Conservation (phyloP, 768 basidiomycete species). For the Hypholoma fasciculare region DNA sequence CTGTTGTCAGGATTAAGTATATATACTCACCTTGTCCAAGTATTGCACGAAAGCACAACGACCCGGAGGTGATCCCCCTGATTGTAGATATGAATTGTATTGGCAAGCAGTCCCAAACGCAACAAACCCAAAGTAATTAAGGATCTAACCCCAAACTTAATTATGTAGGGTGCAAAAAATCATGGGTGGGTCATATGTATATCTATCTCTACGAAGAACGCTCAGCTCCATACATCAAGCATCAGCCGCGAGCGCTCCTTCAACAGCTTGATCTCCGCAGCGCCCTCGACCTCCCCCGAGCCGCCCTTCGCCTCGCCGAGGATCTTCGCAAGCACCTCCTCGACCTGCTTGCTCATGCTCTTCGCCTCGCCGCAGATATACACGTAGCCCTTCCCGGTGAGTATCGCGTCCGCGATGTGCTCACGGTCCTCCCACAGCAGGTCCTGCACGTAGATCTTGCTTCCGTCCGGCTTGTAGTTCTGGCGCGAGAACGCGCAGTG, state of each 20-base stretch:
- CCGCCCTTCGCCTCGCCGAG: conserved; percentile 96
- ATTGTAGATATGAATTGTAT: background rate
- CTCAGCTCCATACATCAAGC: conserved; percentile 87
- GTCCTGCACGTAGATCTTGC: conserved; percentile 99
- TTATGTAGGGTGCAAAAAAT: background rate
- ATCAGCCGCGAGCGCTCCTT: conserved; percentile 91
- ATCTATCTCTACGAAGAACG: background rate
- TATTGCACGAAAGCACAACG: no score
- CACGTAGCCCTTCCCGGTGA: conserved; percentile 94
- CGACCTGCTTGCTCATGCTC: conserved; percentile 94
- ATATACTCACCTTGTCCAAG: no score
- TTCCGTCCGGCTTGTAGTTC: conserved; percentile 83
- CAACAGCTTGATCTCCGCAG: conserved; percentile 88
- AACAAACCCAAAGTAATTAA: background rate
- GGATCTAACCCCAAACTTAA: background rate
- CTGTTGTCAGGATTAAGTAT: no score
- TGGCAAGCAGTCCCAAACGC: background rate
- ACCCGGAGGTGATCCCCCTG: no score
- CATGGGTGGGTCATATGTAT: conserved; percentile 1
- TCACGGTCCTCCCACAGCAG: conserved; percentile 86
- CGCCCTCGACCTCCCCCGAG: conserved; percentile 81
- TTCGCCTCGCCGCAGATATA: conserved; percentile 98
- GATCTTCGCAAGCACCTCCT: conserved; percentile 81
- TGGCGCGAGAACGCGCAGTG: conserved; percentile 91
- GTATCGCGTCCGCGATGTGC: conserved; percentile 82